phyloP scores from a whole-genome alignment of 2,329 filamentous ascomycete species.

The Cryphonectria naterciae region DNA sequence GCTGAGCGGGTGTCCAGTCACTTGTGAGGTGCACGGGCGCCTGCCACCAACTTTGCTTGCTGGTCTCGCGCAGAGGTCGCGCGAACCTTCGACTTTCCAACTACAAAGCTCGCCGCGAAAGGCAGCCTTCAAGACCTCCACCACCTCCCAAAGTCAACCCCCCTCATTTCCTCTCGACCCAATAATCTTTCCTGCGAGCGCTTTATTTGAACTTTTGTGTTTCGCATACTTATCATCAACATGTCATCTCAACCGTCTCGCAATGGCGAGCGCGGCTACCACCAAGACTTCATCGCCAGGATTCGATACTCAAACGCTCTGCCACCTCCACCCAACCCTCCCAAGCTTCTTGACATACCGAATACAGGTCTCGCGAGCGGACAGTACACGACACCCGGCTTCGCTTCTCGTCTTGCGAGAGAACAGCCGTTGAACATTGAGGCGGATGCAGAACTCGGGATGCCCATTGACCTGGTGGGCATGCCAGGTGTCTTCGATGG shows the following conservation, averaged over 20 bases:
- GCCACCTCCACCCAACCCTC: constrained; percentile 89
- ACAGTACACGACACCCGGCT: constrained; percentile 88
- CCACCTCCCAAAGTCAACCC: background rate
- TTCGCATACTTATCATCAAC: constrained; percentile 15
- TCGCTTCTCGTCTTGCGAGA: constrained; percentile 84
- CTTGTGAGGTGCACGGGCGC: constrained; percentile 5
- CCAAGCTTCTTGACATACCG: constrained; percentile 95
- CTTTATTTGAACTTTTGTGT: background rate
- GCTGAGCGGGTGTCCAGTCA: background rate
- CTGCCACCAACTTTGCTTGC: constrained; percentile 1
- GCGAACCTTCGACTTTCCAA: constrained; percentile 1
- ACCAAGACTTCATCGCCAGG: constrained; percentile 97
- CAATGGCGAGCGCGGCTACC: constrained; percentile 60
- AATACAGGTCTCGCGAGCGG: constrained; percentile 86
- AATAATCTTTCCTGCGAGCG: background rate
- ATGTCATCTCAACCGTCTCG: constrained; percentile 51
- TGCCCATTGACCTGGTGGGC: constrained; percentile 94
- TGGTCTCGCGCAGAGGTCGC: background rate
- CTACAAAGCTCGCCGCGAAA: constrained; percentile 11
- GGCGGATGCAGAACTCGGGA: constrained; percentile 94
- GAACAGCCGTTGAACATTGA: constrained; percentile 96
- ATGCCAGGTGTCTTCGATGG: constrained; percentile 95
- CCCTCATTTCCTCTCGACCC: background rate
- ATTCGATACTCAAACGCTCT: constrained; percentile 96
- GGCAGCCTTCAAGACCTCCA: background rate